These are phyloP conservation scores for Anisodus tanguticus DNA, from an alignment of 257 asterid species.

Conservation along the genomic window DNA sequence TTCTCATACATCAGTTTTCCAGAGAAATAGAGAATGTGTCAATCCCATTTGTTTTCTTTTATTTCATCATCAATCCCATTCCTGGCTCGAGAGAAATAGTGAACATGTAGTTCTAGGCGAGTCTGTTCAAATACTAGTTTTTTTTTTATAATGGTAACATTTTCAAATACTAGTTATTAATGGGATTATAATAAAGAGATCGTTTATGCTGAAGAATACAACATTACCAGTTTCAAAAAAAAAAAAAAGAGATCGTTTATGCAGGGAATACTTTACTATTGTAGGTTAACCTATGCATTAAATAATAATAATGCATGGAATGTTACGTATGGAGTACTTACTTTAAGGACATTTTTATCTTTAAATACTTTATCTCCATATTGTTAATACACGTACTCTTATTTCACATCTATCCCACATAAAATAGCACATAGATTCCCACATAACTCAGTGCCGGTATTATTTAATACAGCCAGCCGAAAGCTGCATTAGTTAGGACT, in stretches of 20 bases:
- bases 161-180: slow-evolving; percentile 1
- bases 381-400: not conserved
- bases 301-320: not conserved
- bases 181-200: not conserved
- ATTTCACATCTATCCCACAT: not conserved
- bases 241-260: not conserved
- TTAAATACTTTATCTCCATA: not conserved
- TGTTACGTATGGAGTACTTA: not conserved
- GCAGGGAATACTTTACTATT: not conserved
- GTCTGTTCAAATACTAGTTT: not conserved
- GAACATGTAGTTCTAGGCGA: not conserved
- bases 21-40: slow-evolving; percentile 14
- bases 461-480: not conserved
- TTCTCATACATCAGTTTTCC: slow-evolving; percentile 10
- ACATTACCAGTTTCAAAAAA: too few species aligned
- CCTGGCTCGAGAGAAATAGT: not conserved
- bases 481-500: not conserved
- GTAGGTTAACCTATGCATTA: not conserved
- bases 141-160: too few species aligned
- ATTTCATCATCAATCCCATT: slow-evolving; percentile 5
- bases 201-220: not conserved
- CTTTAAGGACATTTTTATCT: not conserved
- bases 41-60: not conserved
- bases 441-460: not conserved
- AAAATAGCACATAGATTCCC: not conserved